Evolutionary conservation across 257 asterid species (phyloP).

Genomic region (Penstemon davidsonii): DNA sequence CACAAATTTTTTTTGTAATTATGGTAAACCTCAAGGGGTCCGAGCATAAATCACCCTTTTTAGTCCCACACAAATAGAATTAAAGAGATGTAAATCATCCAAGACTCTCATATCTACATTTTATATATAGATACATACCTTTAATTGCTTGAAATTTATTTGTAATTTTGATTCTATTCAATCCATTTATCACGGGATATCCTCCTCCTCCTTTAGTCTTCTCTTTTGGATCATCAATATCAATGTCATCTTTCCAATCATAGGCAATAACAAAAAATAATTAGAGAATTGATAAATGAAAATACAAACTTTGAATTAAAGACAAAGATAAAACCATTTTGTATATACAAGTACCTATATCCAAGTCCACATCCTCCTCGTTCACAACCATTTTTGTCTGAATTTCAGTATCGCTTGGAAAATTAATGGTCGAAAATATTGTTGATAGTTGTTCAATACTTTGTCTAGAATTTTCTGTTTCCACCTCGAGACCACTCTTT

Average conservation of each 20-base stretch:
- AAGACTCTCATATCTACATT: no score
- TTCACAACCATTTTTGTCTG: slow-evolving; percentile 41
- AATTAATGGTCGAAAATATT: slow-evolving; percentile 63
- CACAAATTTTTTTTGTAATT: no score
- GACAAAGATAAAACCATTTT: not conserved
- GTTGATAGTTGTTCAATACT: slow-evolving; percentile 55
- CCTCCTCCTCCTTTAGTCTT: slow-evolving; percentile 47
- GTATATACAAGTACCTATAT: slow-evolving; percentile 55
- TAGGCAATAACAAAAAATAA: slow-evolving; percentile 1
- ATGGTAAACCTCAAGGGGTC: no score
- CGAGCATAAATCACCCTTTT: no score
- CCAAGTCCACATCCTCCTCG: slow-evolving; percentile 57
- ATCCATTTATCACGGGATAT: slow-evolving; percentile 59
- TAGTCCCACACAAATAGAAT: no score
- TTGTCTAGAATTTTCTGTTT: slow-evolving; percentile 49
- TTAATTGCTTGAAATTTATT: slow-evolving; percentile 74
- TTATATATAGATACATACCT: slow-evolving; percentile 40
- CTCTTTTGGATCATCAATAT: slow-evolving; percentile 76
- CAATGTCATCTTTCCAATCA: slow-evolving; percentile 63
- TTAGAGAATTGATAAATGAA: not conserved
- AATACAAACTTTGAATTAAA: slow-evolving; percentile 2
- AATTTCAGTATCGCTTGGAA: slow-evolving; percentile 44
- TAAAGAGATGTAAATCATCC: no score
- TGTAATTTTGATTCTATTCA: slow-evolving; percentile 65
- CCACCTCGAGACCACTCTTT: slow-evolving; percentile 45